These are phyloP conservation scores for Coelastrella sp. DNA, from an alignment of 139 green algal species.

Conservation along the genomic window DNA sequence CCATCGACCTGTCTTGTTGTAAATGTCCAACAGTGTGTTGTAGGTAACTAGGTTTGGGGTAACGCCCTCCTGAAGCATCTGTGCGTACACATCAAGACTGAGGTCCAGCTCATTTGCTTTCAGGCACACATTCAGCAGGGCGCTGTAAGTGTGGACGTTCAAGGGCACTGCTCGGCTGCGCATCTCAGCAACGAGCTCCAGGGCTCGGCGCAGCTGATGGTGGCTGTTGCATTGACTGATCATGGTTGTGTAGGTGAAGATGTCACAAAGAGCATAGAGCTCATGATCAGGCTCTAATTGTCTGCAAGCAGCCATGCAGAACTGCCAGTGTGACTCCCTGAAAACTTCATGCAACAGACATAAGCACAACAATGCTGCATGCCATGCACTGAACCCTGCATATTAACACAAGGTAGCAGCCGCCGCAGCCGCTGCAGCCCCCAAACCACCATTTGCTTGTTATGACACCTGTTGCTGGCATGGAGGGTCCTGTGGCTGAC, in stretches of 20 bases:
- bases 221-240: slow-evolving; percentile 75
- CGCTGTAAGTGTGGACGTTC: slow-evolving; percentile 80
- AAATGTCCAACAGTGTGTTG: slow-evolving; percentile 61
- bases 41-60: slow-evolving; percentile 66
- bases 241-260: slow-evolving; percentile 80
- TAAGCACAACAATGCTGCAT: too few species aligned
- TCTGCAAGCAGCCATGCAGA: slow-evolving; percentile 1
- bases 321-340: neutral
- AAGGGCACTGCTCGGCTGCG: slow-evolving; percentile 56
- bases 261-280: slow-evolving; percentile 64
- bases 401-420: too few species aligned
- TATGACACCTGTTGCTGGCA: too few species aligned
- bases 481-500: too few species aligned
- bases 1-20: slow-evolving; percentile 71
- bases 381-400: too few species aligned
- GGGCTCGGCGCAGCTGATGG: slow-evolving; percentile 68
- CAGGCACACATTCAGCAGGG: slow-evolving; percentile 53
- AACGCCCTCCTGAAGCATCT: slow-evolving; percentile 62
- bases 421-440: too few species aligned
- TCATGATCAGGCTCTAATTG: slow-evolving; percentile 52
- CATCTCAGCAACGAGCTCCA: slow-evolving; percentile 76
- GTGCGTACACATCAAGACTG: slow-evolving; percentile 68
- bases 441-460: too few species aligned
- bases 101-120: slow-evolving; percentile 54
- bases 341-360: too few species aligned